Base-by-base conservation (phyloP, 805 yeast species). In the Kazachstania africana region DNA sequence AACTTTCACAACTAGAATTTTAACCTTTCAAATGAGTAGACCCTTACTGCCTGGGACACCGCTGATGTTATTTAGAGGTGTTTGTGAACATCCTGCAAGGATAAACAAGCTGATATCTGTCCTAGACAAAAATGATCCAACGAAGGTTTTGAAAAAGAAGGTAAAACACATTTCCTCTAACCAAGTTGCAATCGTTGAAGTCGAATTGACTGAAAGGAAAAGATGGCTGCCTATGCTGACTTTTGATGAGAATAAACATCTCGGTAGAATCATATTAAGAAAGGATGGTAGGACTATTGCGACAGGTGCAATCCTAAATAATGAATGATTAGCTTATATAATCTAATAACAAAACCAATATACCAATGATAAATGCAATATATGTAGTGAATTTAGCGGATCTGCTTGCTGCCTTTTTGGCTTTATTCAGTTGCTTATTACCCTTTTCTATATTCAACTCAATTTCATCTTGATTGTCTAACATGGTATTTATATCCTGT, bases 251-350 rank as follows among this genome's bases (percentile, higher is more conserved):
- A 82, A 84, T 55, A 95, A 85, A 42, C 96, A 85, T 60, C 68
- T 91, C 46, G 96, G 97, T 46, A 78, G 97, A 62, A 83, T 91
- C 57, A 85, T 97, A 14, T 70, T 91, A 55, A 84, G 99, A 69
- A 97, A 91, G 62, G 97, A 91, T 62, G 98, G 97, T 48, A 77
- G 75, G 47, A 88, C 98, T 28, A 84, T 91, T 59, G 99, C 97
- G 39, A 88, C 91, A 53, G 99, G 98, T 59, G 80, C 82, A 59
- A 81, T 88, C 48, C 78, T 93, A 39, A 81, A 83, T 21, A 31
- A 16, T 58, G 25, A 59, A 6, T 23, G 6, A 23, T 10, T 39
- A 59, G 34, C 63, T 53, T 35, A 70, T 62, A 45, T 57, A 69
- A 43, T 73, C 78, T n/a, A 70, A 50, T 22, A 72, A 53, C 24